These are phyloP conservation scores for Jacaranda copaia DNA, from an alignment of 257 asterid species.

Conservation along the genomic window DNA sequence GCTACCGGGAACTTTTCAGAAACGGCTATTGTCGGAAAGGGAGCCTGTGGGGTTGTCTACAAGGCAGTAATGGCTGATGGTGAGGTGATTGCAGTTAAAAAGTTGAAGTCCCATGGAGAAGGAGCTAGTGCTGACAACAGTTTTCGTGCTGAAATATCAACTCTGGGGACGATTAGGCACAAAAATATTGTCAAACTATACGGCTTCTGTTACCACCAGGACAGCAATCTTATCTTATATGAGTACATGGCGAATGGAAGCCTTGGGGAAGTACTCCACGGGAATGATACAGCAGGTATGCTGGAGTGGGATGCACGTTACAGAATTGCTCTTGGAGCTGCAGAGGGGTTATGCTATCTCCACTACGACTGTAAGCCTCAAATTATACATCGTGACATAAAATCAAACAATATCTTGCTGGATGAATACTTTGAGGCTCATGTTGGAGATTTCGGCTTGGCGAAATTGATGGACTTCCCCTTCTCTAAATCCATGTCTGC, in stretches of 20 bases:
- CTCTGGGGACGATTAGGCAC: slow-evolving; percentile 83
- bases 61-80: slow-evolving; percentile 75
- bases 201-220: slow-evolving; percentile 85
- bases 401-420: slow-evolving; percentile 82
- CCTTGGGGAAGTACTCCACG: slow-evolving; percentile 76
- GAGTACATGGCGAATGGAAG: slow-evolving; percentile 89
- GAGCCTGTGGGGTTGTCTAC: slow-evolving; percentile 92
- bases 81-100: slow-evolving; percentile 77
- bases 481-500: slow-evolving; percentile 89
- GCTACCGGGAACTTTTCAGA: slow-evolving; percentile 82
- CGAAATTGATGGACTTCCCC: slow-evolving; percentile 78
- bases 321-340: slow-evolving; percentile 84
- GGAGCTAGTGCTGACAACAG: slow-evolving; percentile 70
- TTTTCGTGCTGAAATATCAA: slow-evolving; percentile 86
- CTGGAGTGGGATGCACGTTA: slow-evolving; percentile 78
- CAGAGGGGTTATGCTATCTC: slow-evolving; percentile 82
- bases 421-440: slow-evolving; percentile 81
- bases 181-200: slow-evolving; percentile 74
- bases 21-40: slow-evolving; percentile 63
- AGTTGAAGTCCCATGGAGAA: slow-evolving; percentile 64
- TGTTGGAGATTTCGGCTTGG: slow-evolving; percentile 93
- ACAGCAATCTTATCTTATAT: slow-evolving; percentile 72
- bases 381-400: slow-evolving; percentile 84
- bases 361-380: slow-evolving; percentile 88
- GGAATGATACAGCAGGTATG: slow-evolving; percentile 46